A percentile compares a stretch with the other conserved stretches of the same genome.
Evolutionary conservation across 306 rosid species (phyloP).

Genomic region (Dryas octopetala): DNA sequence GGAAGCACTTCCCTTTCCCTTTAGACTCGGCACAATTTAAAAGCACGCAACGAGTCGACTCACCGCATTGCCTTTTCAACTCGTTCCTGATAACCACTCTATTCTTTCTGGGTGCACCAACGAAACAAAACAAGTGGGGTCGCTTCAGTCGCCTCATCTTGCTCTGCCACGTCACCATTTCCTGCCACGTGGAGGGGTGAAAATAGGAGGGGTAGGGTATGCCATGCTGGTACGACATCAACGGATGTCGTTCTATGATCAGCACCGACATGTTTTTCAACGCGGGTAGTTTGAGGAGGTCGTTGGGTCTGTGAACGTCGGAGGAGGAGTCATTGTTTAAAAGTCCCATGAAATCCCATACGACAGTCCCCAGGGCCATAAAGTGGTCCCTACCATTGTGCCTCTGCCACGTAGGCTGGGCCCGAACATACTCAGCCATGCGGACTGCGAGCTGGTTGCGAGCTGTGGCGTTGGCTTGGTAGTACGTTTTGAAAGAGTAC

Average conservation of each 20-base stretch:
- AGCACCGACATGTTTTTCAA: constrained; percentile 75
- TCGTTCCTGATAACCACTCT: neutral
- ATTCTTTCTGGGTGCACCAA: neutral
- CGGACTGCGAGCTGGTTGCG: constrained; percentile 55
- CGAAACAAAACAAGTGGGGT: constrained; percentile 1
- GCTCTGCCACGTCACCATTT: constrained; percentile 54
- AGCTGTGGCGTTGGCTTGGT: constrained; percentile 37
- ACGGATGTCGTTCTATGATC: constrained; percentile 69
- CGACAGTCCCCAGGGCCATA: constrained; percentile 66
- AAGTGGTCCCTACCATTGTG: constrained; percentile 60
- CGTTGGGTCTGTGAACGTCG: constrained; percentile 50
- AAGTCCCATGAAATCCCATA: constrained; percentile 71
- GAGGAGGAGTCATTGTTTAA: constrained; percentile 30
- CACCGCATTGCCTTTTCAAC: constrained; percentile 3
- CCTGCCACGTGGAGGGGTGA: constrained; percentile 41
- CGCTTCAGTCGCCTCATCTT: neutral
- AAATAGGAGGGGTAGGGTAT: constrained; percentile 88
- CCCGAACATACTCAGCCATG: constrained; percentile 26
- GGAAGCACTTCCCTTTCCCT: neutral
- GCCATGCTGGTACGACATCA: constrained; percentile 54
- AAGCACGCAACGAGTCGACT: constrained; percentile 3
- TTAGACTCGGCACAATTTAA: neutral
- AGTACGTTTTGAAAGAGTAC: constrained; percentile 59
- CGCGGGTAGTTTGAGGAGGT: constrained; percentile 48
- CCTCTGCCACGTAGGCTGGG: constrained; percentile 37